Evolutionary conservation across 495 filamentous ascomycete genomes (phyloP), one percentile per base, ranked within the genome.

Genomic region (Usnea hakonensis): DNA sequence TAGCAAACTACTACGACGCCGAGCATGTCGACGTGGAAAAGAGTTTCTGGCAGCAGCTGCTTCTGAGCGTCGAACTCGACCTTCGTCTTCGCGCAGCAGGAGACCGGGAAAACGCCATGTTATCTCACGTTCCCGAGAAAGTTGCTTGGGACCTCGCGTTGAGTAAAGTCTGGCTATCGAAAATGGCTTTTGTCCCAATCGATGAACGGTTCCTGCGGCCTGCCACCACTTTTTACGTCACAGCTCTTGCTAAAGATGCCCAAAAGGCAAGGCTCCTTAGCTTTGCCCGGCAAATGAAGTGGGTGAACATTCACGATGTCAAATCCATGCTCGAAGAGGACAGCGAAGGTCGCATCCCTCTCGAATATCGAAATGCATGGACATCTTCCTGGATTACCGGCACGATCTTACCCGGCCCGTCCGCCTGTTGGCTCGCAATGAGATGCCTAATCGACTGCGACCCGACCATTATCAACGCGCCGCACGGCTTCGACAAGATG

Each of bases 351-450:
- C 69, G 73, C 41, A 76, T 75, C 36, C 71, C 80, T 11, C 73
- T 89, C 8, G 81, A 87, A 66, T 75, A 81, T 52, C 75, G 85
- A 66, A 84, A 79, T 68, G 82, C 83, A 26, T 81, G 87, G 69
- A 79, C 86, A 53, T 84, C 87, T 81, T 85, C 87, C 44, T 90
- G 86, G 77, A 87, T 89, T 66, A 84, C 82, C 41, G 86, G 86
- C 7, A 76, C 87, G 23, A 80, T 89, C 59, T 76, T 89, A 8
- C 87, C 87, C 9, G 87, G 87, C n/a, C 72, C 75, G 56, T 87
- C 85, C 21, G 81, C 88, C 61, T 82, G 85, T 37, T 90, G 83
- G 73, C 79, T 89, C 19, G 81, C 87, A 48, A 88, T 90, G 84
- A 89, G 87, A 69, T 73, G 84, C 23, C 77, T 90, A 23, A 81